Evolutionary conservation across 257 asterid genomes (phyloP).

Genomic region (Capsicum baccatum): DNA sequence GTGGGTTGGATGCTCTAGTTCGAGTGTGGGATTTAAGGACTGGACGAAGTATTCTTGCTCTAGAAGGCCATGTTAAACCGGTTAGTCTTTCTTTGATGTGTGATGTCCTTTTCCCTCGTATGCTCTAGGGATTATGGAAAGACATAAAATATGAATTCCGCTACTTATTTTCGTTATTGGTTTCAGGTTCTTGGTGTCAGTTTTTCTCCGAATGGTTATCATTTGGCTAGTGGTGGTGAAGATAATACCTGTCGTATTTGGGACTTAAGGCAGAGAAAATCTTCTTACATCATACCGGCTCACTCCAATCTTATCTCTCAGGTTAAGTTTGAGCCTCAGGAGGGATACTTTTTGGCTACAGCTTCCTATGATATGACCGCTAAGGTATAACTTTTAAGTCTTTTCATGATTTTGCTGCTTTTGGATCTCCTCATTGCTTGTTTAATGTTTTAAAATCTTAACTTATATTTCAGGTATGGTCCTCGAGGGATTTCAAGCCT

Average conservation of each 20-base stretch:
- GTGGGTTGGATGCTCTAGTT: conserved; percentile 92
- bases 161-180: conserved; percentile 16
- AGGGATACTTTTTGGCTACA: conserved; percentile 87
- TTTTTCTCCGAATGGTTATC: conserved; percentile 94
- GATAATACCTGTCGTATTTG: conserved; percentile 95
- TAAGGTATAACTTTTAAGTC: conserved; percentile 54
- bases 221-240: conserved; percentile 95
- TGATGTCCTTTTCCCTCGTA: conserved; percentile 11
- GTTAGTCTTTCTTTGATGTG: conserved; percentile 48
- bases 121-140: not conserved
- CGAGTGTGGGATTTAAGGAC: conserved; percentile 97
- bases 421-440: not conserved
- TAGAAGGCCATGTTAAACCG: conserved; percentile 96
- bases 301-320: conserved; percentile 89
- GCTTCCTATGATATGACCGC: conserved; percentile 90
- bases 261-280: conserved; percentile 90
- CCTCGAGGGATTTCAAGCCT: conserved; percentile 86
- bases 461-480: conserved; percentile 69
- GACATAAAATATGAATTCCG: not conserved
- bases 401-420: not conserved
- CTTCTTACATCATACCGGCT: conserved; percentile 80
- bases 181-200: conserved; percentile 77
- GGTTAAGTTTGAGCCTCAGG: conserved; percentile 94
- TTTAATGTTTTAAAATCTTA: conserved; percentile 21
- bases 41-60: conserved; percentile 86